These are phyloP conservation scores for Candida glaebosa DNA, from an alignment of 805 yeast genomes.

Conservation along the genomic window DNA sequence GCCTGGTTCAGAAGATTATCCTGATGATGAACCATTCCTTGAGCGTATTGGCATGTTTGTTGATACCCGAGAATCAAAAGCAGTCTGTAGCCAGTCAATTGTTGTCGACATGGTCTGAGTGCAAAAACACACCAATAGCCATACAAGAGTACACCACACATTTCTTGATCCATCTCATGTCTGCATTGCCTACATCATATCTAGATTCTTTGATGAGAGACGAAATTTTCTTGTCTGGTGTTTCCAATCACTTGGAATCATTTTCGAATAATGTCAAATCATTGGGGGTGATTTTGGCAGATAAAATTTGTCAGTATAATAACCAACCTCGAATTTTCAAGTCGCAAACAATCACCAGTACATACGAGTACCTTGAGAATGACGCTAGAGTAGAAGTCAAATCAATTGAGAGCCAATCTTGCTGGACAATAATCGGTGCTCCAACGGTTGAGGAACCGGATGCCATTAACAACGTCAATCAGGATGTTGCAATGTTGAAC, in stretches of 20 bases:
- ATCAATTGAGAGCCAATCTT: slow-evolving; percentile 14
- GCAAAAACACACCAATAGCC: slow-evolving; percentile 33
- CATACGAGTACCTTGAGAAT: slow-evolving; percentile 20
- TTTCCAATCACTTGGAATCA: slow-evolving; percentile 55
- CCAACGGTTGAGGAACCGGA: slow-evolving; percentile 17
- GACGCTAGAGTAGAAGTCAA: slow-evolving; percentile 10
- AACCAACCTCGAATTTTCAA: slow-evolving; percentile 29
- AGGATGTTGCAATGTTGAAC: neutral
- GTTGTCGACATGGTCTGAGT: slow-evolving; percentile 22
- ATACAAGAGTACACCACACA: slow-evolving; percentile 50
- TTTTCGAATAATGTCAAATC: slow-evolving; percentile 42
- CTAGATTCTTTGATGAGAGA: slow-evolving; percentile 30
- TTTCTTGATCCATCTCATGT: slow-evolving; percentile 36
- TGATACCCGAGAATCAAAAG: slow-evolving; percentile 4
- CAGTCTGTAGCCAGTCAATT: slow-evolving; percentile 7
- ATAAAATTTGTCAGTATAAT: slow-evolving; percentile 36
- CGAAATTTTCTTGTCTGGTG: slow-evolving; percentile 41
- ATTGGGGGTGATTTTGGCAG: slow-evolving; percentile 59
- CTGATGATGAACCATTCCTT: slow-evolving; percentile 19
- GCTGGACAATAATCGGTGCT: slow-evolving; percentile 17
- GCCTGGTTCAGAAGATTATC: slow-evolving; percentile 6
- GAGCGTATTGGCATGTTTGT: slow-evolving; percentile 16
- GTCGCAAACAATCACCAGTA: slow-evolving; percentile 23
- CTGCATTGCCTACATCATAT: slow-evolving; percentile 9
- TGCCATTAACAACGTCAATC: neutral